phyloP scores from a whole-genome alignment of 148 eudicot genomes.

The Chenopodium suecicum region DNA sequence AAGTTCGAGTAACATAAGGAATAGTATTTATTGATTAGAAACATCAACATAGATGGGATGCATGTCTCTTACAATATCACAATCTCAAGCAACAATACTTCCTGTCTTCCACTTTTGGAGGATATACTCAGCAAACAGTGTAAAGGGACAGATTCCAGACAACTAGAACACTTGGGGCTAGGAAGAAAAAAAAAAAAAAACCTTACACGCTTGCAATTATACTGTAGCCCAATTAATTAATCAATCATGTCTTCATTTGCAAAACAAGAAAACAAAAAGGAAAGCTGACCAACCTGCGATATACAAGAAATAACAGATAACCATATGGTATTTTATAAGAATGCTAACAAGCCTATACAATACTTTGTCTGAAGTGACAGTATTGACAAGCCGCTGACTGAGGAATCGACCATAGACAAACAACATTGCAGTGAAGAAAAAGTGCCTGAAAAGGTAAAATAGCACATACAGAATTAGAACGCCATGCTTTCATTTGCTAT shows the following conservation, averaged over 20 bases:
- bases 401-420: constrained; percentile 95
- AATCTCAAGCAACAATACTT: not conserved
- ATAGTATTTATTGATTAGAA: not conserved
- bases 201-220: not conserved
- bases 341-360: constrained; percentile 69
- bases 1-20: not conserved
- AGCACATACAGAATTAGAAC: not conserved
- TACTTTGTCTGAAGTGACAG: constrained; percentile 78
- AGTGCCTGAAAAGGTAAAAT: constrained; percentile 62
- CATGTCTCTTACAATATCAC: not conserved
- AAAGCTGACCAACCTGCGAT: constrained; percentile 63
- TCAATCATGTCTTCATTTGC: not conserved
- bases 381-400: constrained; percentile 84
- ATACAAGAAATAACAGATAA: constrained; percentile 86
- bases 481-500: not conserved
- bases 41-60: not conserved
- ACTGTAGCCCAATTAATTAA: not conserved
- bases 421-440: constrained; percentile 94
- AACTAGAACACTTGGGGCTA: not conserved
- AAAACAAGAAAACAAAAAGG: not conserved
- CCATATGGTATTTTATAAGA: constrained; percentile 94
- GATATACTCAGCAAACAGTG: not conserved
- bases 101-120: not conserved
- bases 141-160: not conserved
- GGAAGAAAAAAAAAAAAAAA: not conserved